Conservation (phyloP, 2,329 filamentous ascomycete species). For the Zopfia rhizophila region DNA sequence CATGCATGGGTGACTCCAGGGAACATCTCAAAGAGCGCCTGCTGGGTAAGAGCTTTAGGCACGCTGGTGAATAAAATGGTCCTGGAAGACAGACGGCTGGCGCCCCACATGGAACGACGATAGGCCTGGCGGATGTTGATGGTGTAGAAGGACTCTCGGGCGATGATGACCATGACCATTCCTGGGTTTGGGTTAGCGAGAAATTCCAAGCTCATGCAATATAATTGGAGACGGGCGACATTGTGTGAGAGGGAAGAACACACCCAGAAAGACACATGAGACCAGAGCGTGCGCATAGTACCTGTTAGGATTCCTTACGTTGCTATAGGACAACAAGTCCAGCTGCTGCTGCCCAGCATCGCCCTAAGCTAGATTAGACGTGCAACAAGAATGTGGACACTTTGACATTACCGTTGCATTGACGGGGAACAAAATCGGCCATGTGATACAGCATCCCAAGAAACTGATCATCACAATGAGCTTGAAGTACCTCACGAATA, state of each 20-base stretch:
- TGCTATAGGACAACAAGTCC: conserved; percentile 52
- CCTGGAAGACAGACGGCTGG: conserved; percentile 57
- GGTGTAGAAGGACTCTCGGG: conserved; percentile 58
- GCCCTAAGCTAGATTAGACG: conserved; percentile 22
- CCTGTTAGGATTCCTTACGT: conserved; percentile 44
- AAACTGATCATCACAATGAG: conserved; percentile 55
- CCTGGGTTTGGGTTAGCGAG: conserved; percentile 26
- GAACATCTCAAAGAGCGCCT: conserved; percentile 52
- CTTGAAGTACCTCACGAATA: conserved; percentile 60
- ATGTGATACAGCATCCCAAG: conserved; percentile 56
- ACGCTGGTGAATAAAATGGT: conserved; percentile 62
- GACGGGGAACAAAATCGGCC: conserved; percentile 59
- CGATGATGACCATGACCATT: conserved; percentile 57
- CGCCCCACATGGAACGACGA: conserved; percentile 55
- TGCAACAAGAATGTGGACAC: background rate
- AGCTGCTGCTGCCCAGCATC: conserved; percentile 49
- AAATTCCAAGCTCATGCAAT: background rate
- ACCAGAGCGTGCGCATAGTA: conserved; percentile 58
- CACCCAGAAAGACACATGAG: conserved; percentile 55
- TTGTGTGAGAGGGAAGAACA: conserved; percentile 1
- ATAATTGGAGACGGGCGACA: background rate
- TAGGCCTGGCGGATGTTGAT: conserved; percentile 62
- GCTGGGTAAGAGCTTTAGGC: conserved; percentile 53
- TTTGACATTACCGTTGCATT: conserved; percentile 49
- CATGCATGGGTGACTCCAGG: conserved; percentile 56